Percentiles rank a stretch among this genome's conserved stretches.
Conservation (phyloP, 2,329 filamentous ascomycete genomes). For the Pseudogymnoascus sp. region DNA sequence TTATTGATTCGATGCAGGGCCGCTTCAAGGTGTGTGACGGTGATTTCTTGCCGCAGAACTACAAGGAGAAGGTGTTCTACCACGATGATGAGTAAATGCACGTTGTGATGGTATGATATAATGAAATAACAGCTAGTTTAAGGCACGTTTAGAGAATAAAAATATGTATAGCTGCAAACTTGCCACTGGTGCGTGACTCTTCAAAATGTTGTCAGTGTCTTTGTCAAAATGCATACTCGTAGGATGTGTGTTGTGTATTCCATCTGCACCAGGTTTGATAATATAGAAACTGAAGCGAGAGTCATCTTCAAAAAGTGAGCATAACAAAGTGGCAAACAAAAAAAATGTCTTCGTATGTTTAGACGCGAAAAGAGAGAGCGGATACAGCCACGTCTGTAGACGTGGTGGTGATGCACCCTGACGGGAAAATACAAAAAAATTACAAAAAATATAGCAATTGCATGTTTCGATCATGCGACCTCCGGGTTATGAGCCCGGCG, state of each 20-base stretch:
- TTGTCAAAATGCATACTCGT: not conserved
- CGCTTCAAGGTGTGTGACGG: not conserved
- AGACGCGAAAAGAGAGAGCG: not conserved
- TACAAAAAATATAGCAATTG: conserved; percentile 10
- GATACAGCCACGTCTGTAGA: not conserved
- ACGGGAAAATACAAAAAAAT: not conserved
- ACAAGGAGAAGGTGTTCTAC: not conserved
- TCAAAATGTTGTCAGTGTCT: not conserved
- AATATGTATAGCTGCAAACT: not conserved
- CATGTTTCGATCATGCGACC: conserved; percentile 16
- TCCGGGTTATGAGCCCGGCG: conserved; percentile 18
- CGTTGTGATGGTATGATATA: not conserved
- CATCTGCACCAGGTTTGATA: not conserved
- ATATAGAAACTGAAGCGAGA: not conserved
- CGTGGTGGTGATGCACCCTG: not conserved
- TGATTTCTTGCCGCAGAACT: not conserved
- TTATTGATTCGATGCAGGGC: conserved; percentile 3
- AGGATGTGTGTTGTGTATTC: not conserved
- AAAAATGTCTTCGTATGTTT: not conserved
- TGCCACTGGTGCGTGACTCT: not conserved
- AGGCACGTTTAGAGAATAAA: not conserved
- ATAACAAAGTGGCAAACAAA: not conserved
- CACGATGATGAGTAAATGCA: not conserved
- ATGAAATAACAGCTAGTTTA: not conserved
- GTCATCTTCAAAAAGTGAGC: not conserved